Percentiles rank a stretch among this genome's conserved stretches.
These are phyloP conservation scores for Helicocarpus griseus DNA, from an alignment of 2,329 filamentous ascomycete species.

Conservation along the genomic window DNA sequence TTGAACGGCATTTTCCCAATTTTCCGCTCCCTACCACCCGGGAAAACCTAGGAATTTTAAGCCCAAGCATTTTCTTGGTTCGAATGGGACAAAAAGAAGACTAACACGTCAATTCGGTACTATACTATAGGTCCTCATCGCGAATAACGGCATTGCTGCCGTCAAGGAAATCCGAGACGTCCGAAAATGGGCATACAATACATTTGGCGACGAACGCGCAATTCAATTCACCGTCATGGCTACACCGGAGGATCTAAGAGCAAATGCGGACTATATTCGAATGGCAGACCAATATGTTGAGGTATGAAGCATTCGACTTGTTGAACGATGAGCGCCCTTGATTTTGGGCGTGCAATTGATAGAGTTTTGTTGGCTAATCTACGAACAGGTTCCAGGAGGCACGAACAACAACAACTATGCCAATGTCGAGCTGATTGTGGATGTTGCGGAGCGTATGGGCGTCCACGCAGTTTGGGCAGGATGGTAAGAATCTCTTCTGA, in stretches of 20 bases:
- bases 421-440: conserved; percentile 97
- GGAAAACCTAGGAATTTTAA: background rate
- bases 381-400: conserved; percentile 70
- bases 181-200: conserved; percentile 99
- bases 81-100: background rate
- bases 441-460: conserved; percentile 95
- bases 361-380: background rate
- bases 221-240: conserved; percentile 99
- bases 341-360: background rate
- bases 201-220: conserved; percentile 93
- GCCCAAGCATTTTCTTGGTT: background rate
- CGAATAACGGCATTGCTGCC: conserved; percentile 98
- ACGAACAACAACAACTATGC: conserved; percentile 99
- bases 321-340: background rate
- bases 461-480: conserved; percentile 98
- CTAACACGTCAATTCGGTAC: background rate
- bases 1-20: conserved; percentile 10
- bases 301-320: conserved; percentile 30
- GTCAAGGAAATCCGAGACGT: conserved; percentile 99
- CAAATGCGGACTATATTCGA: conserved; percentile 97
- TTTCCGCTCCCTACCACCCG: background rate
- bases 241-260: conserved; percentile 91
- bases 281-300: conserved; percentile 99
- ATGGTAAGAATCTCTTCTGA: conserved; percentile 55
- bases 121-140: conserved; percentile 71